Evolutionary conservation across 495 filamentous ascomycete genomes (phyloP), one percentile per base, ranked within the genome.

Genomic region (Venustampulla echinocandica): DNA sequence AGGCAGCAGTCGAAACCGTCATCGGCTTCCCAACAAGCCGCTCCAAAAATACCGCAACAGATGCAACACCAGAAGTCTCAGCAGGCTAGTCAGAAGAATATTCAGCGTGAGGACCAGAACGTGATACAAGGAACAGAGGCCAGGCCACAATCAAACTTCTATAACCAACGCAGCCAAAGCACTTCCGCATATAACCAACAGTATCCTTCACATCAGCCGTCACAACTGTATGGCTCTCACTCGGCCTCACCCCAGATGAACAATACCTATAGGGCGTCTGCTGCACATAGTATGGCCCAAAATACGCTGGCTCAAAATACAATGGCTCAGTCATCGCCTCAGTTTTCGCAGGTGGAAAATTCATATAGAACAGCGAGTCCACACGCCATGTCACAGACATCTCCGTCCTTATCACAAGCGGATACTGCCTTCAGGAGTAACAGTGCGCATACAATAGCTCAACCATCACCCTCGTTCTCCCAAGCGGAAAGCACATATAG

Each of bases 401-500:
- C 53, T 46, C 47, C 63, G 46, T 50, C 50, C 4, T 59, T 55
- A 30, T 30, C 48, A 15, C 55, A 52, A 24, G 45, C 48, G 11
- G 53, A 56, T 32, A 46, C 44, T 18, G 57, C 40, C 33, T 47
- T 25, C 43, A 47, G 52, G 42, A 38, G 41, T 2, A 47, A 25
- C 14, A 50, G 37, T 34, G 19, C 45, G 27, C 49, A 53, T 32
- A 33, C 17, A 24, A 36, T 48, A 9, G 20, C 51, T 9, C 60
- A 59, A 41, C 53, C 50, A 30, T 52, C 52, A 14, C 51, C 53
- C 7, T 39, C 52, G n/a, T 57, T 47, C 21, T 28, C 54, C 13
- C 57, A 60, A 32, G 43, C 53, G 52, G 62, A 54, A 56, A 69
- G 45, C 50, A 53, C 28, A 54, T 66, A 49, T 51, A 56, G 45